Base-by-base conservation (phyloP, 306 rosid genomes). In the Rosa multiflora region DNA sequence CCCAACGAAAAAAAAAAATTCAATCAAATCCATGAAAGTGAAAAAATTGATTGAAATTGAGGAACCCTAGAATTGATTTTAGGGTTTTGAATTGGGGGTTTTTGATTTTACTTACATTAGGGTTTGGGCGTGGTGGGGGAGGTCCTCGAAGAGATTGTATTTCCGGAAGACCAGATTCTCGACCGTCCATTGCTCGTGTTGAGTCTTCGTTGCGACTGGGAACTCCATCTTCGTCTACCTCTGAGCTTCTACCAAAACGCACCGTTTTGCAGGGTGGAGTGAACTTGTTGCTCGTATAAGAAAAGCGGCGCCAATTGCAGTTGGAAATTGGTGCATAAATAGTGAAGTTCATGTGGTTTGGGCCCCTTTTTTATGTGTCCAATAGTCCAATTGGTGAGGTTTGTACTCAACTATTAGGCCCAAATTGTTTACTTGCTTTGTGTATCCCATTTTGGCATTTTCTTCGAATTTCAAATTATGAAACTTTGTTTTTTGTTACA, bases 111-210 rank as follows among this genome's bases (percentile, higher is more conserved):
- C 43, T 58, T 67, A 92, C 94, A 88, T 81, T 77, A 87, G 42
- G 18, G 88, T 80, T 83, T 94, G 88, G 18, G 91, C 89, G 67
- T 73, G 79, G 77, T 67, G 88, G 42, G 93, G 93, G 82, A 80
- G 70, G 51, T 48, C 47, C 18, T 77, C 82, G 74, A 89, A 90
- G 87, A 76, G 68, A 1, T 86, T 42, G 88, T 91, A 94, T 63
- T 86, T 85, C 70, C 81, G 81, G 71, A 81, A 85, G 21, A 91
- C 94, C 17, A 85, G 81, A 21, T 62, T 73, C 71, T 94, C 95
- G 1, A 91, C 94, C 79, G 43, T 79, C 84, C 87, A 88, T 47
- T 94, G 97, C 42, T 92, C 92, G 1, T 87, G 84, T 70, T 94
- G 90, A 35, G 87, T 84, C 79, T 77, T 89, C 20, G 99, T 92